A percentile compares a stretch with the other conserved stretches of the same genome.
These are phyloP conservation scores for Trypanosoma vivax DNA, from an alignment of 208 protist species.

Conservation along the genomic window DNA sequence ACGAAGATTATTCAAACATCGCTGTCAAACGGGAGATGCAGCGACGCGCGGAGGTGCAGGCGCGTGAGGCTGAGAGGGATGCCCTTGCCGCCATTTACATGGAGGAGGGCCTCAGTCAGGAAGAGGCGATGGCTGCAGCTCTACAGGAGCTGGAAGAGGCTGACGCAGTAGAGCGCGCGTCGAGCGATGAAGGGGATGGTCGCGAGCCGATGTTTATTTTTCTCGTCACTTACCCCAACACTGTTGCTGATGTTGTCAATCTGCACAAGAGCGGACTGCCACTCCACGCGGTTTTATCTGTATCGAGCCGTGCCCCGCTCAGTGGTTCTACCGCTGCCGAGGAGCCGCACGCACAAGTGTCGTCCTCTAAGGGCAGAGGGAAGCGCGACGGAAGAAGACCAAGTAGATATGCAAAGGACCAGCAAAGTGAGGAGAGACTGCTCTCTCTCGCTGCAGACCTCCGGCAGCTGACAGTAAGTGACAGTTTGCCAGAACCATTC, in stretches of 20 bases:
- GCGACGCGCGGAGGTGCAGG: constrained; percentile 21
- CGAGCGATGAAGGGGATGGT: constrained; percentile 15
- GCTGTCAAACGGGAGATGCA: constrained; percentile 34
- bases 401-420: constrained; percentile 1
- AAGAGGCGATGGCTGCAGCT: constrained; percentile 45
- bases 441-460: constrained; percentile 13
- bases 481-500: neutral
- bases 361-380: constrained; percentile 1
- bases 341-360: neutral
- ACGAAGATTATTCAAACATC: constrained; percentile 46
- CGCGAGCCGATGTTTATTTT: constrained; percentile 18
- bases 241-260: constrained; percentile 24
- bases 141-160: constrained; percentile 30
- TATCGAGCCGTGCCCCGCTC: constrained; percentile 20
- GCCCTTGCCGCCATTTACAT: constrained; percentile 42
- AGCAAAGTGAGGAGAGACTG: neutral
- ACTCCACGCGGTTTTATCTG: constrained; percentile 27
- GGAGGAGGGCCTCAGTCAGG: constrained; percentile 62
- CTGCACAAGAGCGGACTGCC: constrained; percentile 14
- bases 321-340: constrained; percentile 18
- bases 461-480: neutral
- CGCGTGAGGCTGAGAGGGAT: constrained; percentile 21
- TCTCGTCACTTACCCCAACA: constrained; percentile 26
- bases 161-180: constrained; percentile 21
- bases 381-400: constrained; percentile 4